A percentile compares a stretch with the other conserved stretches of the same genome.
Evolutionary conservation across 495 filamentous ascomycete genomes (phyloP).

Genomic region (Penicillium salamii): DNA sequence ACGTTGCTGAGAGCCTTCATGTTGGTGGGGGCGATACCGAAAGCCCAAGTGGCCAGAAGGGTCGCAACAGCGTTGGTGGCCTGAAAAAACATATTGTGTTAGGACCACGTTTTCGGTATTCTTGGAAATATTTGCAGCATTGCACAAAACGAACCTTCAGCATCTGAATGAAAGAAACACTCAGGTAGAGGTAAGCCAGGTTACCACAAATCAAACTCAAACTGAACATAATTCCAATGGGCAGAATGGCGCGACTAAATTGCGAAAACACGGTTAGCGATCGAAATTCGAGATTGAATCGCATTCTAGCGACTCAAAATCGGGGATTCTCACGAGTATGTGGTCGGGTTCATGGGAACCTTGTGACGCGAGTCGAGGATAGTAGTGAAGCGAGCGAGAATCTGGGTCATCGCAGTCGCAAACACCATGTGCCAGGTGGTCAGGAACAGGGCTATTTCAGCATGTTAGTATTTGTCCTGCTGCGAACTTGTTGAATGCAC

Average conservation of each 20-base stretch:
- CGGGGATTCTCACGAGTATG: slow-evolving; percentile 58
- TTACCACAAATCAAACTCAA: slow-evolving; percentile 89
- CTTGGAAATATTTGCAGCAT: too few species aligned
- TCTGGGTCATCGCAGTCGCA: slow-evolving; percentile 80
- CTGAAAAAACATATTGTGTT: slow-evolving; percentile 34
- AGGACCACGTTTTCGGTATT: background rate
- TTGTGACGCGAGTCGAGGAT: slow-evolving; percentile 81
- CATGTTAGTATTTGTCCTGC: background rate
- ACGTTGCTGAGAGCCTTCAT: slow-evolving; percentile 76
- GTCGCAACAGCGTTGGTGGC: slow-evolving; percentile 87
- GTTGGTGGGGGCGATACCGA: slow-evolving; percentile 68
- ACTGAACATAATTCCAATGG: slow-evolving; percentile 86
- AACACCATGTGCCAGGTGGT: slow-evolving; percentile 87
- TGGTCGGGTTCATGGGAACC: slow-evolving; percentile 79
- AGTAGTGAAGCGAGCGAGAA: slow-evolving; percentile 75
- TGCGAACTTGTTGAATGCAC: background rate
- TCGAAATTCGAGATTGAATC: background rate
- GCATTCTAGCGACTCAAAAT: background rate
- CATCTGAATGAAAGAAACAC: slow-evolving; percentile 93
- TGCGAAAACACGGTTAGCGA: background rate
- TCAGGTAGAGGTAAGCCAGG: slow-evolving; percentile 82
- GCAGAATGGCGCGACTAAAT: slow-evolving; percentile 65
- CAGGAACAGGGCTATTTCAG: slow-evolving; percentile 58
- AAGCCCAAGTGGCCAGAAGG: slow-evolving; percentile 73
- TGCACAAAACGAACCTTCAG: slow-evolving; percentile 60